Conservation (phyloP, 129 eudicot genomes). For the Chrysanthemum seticuspe region DNA sequence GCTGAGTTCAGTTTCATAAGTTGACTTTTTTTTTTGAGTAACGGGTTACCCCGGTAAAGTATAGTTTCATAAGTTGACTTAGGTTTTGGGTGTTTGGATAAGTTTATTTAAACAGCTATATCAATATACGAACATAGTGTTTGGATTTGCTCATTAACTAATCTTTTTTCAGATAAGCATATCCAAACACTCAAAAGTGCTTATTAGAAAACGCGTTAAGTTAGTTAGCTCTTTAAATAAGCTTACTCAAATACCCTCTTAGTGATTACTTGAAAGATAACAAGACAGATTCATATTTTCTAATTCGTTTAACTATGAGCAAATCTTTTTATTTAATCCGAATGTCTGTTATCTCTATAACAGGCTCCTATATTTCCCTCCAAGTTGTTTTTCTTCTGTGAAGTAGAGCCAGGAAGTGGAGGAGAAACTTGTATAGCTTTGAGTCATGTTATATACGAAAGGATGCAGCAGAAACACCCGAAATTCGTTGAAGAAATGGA, state of each 20-base stretch:
- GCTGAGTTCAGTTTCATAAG: neutral
- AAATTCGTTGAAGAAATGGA: slow-evolving; percentile 32
- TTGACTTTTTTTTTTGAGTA: neutral
- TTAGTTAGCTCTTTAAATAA: neutral
- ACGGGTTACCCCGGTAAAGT: too few species aligned
- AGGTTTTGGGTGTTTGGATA: neutral
- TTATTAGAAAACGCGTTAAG: neutral
- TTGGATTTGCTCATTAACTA: neutral
- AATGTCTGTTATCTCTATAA: neutral
- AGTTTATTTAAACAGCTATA: neutral
- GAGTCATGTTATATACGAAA: slow-evolving; percentile 62
- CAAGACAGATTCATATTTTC: too few species aligned
- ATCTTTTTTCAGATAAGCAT: too few species aligned
- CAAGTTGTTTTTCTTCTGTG: slow-evolving; percentile 39
- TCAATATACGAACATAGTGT: too few species aligned
- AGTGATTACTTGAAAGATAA: neutral
- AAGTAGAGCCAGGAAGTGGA: slow-evolving; percentile 30
- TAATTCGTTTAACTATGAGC: too few species aligned
- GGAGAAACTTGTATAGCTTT: slow-evolving; percentile 49
- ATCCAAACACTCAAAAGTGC: neutral
- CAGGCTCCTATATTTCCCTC: slow-evolving; percentile 32
- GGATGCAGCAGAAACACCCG: slow-evolving; percentile 41
- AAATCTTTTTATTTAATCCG: neutral
- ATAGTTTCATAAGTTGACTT: neutral
- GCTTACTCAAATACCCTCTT: neutral